Evolutionary conservation across 495 filamentous ascomycete genomes (phyloP), one percentile per base, ranked within the genome.

Genomic region (Acidomyces sp.): DNA sequence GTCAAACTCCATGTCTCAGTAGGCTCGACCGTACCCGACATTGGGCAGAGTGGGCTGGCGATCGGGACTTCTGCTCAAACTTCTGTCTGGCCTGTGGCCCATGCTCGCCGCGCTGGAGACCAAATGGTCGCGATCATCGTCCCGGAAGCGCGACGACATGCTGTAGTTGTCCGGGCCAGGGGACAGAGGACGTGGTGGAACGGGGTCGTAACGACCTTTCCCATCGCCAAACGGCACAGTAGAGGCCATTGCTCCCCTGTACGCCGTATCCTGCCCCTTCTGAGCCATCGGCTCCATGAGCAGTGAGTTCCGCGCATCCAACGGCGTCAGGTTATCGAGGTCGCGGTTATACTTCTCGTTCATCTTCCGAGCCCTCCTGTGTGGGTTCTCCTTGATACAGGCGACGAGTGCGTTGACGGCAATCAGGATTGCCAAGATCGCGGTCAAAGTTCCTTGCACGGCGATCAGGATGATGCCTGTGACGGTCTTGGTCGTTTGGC

Each of bases 401-500:
- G 76, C 68, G 47, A 85, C 77, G 43, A 95, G 72, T 19, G 87
- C 82, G 52, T 97, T 96, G 57, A 85, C 78, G 13, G 74, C 80
- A 53, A 97, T 90, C 25, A 96, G 65, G 39, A 97, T 86, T 21
- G 85, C 90, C 34, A 97, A 69, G 23, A 80, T 60, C 41, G 70
- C 85, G 1, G 90, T 92, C 38, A 97, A 66, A 5, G 77, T 74
- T 0, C 82, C 83, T 61, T 97, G 90, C 13, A 95, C 68, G 30
- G 75, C 88, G 43, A 97, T 88, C 31, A 97, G 67, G 10, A 88
- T 80, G 21, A 95, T 75, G 28, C 90, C 90, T 27, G 77, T 82
- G 45, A 95, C 72, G 2, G 90, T 96, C 62, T 96, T 86, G n/a
- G 90, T 95, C 7, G 85, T 92, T 52, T 94, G 82, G 4, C 79